Percentiles rank a stretch among this genome's conserved stretches.
Evolutionary conservation across 140 eudicot genomes (phyloP).

Genomic region (Ambrosia hybrid): DNA sequence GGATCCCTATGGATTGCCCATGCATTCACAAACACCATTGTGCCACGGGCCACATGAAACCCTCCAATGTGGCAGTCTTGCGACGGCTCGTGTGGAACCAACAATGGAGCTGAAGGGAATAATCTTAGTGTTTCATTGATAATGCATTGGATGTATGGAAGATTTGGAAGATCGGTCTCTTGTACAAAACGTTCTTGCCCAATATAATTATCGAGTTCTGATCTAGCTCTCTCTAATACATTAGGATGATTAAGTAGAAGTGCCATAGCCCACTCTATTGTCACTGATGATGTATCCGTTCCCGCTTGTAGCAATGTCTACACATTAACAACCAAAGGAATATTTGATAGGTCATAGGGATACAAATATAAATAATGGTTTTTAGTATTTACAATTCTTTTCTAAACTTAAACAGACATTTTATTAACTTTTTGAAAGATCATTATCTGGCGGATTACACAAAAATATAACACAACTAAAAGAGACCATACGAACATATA

Average conservation of each 20-base stretch:
- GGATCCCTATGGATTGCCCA: background rate
- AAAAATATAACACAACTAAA: no score
- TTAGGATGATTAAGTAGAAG: constrained; percentile 48
- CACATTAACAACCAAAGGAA: background rate
- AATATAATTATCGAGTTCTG: constrained; percentile 36
- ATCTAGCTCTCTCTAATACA: constrained; percentile 38
- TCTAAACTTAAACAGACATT: no score
- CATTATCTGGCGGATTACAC: no score
- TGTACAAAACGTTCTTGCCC: constrained; percentile 36
- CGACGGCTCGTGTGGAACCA: constrained; percentile 56
- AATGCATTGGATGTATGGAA: constrained; percentile 47
- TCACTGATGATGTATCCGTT: constrained; percentile 33
- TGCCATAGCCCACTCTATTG: constrained; percentile 44
- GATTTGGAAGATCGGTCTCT: constrained; percentile 28
- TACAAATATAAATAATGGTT: no score
- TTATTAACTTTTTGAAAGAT: no score
- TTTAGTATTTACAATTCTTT: no score
- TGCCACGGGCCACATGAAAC: background rate
- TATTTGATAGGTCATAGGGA: no score
- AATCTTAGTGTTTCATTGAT: constrained; percentile 54
- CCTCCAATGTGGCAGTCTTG: constrained; percentile 19
- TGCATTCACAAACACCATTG: background rate
- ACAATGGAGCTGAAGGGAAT: constrained; percentile 53
- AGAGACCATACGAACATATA: no score
- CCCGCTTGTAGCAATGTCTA: constrained; percentile 33